Percentiles rank a stretch among this genome's conserved stretches.
These are phyloP conservation scores for Anaeramoeba flamelloides DNA, from an alignment of 78 protist genomes.

Conservation along the genomic window DNA sequence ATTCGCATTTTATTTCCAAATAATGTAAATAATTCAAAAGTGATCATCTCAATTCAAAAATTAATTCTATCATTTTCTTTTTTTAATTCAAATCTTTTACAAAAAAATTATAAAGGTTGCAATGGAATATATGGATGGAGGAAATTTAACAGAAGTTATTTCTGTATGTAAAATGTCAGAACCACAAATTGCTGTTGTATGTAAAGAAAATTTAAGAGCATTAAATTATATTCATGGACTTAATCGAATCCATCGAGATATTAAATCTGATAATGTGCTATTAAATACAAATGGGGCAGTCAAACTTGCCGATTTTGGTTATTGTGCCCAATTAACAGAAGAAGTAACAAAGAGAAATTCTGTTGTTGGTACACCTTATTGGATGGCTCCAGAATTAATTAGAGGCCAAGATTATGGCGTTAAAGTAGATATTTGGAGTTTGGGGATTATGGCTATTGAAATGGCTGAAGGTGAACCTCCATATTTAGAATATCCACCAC, in stretches of 20 bases:
- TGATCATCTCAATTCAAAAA: too few species aligned
- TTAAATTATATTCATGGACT: constrained; percentile 54
- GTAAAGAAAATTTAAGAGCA: constrained; percentile 40
- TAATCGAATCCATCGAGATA: constrained; percentile 69
- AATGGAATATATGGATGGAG: constrained; percentile 77
- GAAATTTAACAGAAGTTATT: constrained; percentile 58
- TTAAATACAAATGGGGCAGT: constrained; percentile 51
- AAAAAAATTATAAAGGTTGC: too few species aligned
- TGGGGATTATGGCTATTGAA: constrained; percentile 77
- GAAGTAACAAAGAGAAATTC: constrained; percentile 49
- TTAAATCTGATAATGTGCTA: constrained; percentile 72
- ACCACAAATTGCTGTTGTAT: constrained; percentile 41
- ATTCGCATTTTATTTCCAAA: too few species aligned
- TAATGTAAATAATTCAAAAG: too few species aligned
- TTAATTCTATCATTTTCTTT: too few species aligned
- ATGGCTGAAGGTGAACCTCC: constrained; percentile 82
- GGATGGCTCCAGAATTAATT: constrained; percentile 86
- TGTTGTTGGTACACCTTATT: constrained; percentile 82
- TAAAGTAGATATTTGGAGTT: constrained; percentile 73
- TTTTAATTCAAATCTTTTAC: too few species aligned
- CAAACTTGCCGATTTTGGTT: constrained; percentile 80
- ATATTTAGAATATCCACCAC: constrained; percentile 39
- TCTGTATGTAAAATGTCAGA: constrained; percentile 36
- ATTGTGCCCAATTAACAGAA: constrained; percentile 66
- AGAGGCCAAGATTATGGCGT: constrained; percentile 61